Evolutionary conservation across 2,329 filamentous ascomycete species (phyloP).

Genomic region (Amauroascus niger): DNA sequence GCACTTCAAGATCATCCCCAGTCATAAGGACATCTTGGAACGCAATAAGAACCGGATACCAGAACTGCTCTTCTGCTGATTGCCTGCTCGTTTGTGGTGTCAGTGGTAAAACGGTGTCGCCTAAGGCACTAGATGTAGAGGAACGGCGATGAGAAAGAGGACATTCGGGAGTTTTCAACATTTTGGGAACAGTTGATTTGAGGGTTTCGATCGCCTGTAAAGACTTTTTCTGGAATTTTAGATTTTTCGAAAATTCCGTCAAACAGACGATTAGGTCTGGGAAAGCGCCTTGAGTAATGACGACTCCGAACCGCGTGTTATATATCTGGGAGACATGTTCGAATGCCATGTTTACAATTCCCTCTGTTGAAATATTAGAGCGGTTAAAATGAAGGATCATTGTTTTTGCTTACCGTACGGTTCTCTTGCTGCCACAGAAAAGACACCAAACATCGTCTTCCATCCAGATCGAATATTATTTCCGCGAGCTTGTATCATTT

Average conservation of each 20-base stretch:
- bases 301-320: conserved; percentile 86
- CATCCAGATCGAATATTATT: conserved; percentile 96
- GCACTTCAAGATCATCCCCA: conserved; percentile 92
- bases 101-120: conserved; percentile 32
- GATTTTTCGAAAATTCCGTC: conserved; percentile 98
- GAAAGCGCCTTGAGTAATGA: conserved; percentile 93
- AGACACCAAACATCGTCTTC: conserved; percentile 99
- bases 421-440: conserved; percentile 88
- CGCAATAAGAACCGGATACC: conserved; percentile 95
- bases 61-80: conserved; percentile 91
- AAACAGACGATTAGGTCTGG: conserved; percentile 92
- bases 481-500: conserved; percentile 96
- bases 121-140: conserved; percentile 22
- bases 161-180: conserved; percentile 93
- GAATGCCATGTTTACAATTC: conserved; percentile 91
- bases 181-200: conserved; percentile 85
- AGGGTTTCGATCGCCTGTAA: conserved; percentile 89
- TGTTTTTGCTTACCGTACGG: conserved; percentile 52
- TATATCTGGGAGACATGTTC: conserved; percentile 96
- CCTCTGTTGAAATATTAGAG: conserved; percentile 47
- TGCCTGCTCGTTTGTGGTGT: conserved; percentile 62
- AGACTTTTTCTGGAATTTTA: conserved; percentile 97
- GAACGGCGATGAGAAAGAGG: conserved; percentile 63
- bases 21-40: conserved; percentile 99
- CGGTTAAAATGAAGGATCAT: not conserved